phyloP scores from a whole-genome alignment of 1,284 basidiomycete genomes.

The Pseudozyma tsukubaensis region DNA sequence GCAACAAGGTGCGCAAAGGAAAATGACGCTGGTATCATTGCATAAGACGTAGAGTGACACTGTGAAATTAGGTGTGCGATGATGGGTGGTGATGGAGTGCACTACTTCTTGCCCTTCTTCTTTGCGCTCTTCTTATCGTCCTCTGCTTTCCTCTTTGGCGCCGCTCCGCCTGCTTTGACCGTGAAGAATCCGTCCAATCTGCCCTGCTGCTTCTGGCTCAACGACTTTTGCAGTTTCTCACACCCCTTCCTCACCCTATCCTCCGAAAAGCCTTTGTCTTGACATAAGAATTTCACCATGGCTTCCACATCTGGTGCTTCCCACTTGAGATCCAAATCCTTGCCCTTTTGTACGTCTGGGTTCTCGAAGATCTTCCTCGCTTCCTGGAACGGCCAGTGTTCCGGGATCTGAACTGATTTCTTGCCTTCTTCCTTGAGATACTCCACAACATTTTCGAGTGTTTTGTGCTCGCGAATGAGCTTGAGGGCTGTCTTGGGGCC shows the following conservation, averaged over 20 bases:
- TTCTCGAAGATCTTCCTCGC: conserved; percentile 89
- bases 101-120: conserved; percentile 54
- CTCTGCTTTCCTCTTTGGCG: conserved; percentile 44
- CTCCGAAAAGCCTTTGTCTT: conserved; percentile 97
- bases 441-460: conserved; percentile 82
- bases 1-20: too few relatives aligned
- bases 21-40: conserved; percentile 26
- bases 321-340: conserved; percentile 95
- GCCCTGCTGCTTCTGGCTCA: conserved; percentile 93
- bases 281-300: conserved; percentile 91
- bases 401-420: conserved; percentile 76
- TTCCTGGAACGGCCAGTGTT: conserved; percentile 95
- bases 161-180: conserved; percentile 27
- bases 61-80: neutral
- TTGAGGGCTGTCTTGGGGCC: conserved; percentile 97
- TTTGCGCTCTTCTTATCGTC: conserved; percentile 34
- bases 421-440: conserved; percentile 74
- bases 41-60: neutral
- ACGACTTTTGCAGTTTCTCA: conserved; percentile 87
- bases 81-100: neutral
- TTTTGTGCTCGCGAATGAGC: conserved; percentile 86
- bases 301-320: conserved; percentile 92
- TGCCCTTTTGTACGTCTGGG: conserved; percentile 87
- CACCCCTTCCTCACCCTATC: conserved; percentile 95
- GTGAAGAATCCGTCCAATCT: conserved; percentile 92